Evolutionary conservation across 768 basidiomycete species (phyloP).

Genomic region (Auricularia sp.): DNA sequence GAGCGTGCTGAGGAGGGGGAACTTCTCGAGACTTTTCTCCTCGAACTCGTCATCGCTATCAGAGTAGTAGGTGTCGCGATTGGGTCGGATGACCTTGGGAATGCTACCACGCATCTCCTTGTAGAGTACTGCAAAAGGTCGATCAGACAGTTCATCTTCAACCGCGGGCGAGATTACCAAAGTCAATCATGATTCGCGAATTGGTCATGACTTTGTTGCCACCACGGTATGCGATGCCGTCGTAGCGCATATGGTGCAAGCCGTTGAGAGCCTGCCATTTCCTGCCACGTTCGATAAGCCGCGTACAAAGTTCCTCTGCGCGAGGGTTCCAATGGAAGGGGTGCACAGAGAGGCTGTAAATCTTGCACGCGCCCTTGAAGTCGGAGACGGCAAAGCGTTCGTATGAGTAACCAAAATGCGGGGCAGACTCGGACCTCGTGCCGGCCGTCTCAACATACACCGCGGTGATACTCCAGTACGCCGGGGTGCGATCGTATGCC

Average conservation of each 20-base stretch:
- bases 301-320: not conserved
- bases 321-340: not conserved
- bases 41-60: not conserved
- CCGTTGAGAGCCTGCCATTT: constrained; percentile 5
- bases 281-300: not conserved
- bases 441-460: not conserved
- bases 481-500: not conserved
- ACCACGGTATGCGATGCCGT: constrained; percentile 3
- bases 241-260: constrained; percentile 8
- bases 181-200: not conserved
- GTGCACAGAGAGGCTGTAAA: not conserved
- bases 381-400: not conserved
- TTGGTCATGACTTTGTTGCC: not conserved
- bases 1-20: constrained; percentile 13
- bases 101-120: not conserved
- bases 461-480: not conserved
- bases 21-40: not conserved
- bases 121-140: not conserved
- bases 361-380: not conserved
- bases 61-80: not conserved
- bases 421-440: not conserved
- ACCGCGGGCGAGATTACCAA: not conserved
- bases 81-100: not conserved
- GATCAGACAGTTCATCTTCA: not conserved
- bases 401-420: not conserved